Evolutionary conservation across 1,284 basidiomycete species (phyloP).

Genomic region (Butyriboletus appendiculatus): DNA sequence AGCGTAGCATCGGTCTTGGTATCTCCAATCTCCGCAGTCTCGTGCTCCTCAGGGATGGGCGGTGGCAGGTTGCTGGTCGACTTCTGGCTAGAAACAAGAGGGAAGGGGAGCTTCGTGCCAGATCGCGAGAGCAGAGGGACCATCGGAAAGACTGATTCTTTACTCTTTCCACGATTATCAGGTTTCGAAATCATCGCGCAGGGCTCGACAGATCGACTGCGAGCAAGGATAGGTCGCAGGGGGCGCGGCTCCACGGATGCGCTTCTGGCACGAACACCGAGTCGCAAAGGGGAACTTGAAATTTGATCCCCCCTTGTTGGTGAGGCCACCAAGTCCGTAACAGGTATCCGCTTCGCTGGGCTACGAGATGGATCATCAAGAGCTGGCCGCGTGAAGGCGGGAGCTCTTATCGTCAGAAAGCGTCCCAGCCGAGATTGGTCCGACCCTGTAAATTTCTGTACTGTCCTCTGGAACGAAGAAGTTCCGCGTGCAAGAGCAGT

Average conservation of each 20-base stretch:
- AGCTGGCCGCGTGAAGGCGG: constrained; percentile 38
- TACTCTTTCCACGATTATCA: constrained; percentile 13
- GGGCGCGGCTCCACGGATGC: constrained; percentile 27
- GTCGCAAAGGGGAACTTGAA: constrained; percentile 24
- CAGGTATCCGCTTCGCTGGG: constrained; percentile 58
- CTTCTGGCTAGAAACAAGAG: constrained; percentile 35
- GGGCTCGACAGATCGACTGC: constrained; percentile 36
- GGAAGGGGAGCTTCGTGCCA: constrained; percentile 44
- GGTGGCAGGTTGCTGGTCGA: constrained; percentile 20
- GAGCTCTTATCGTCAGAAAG: constrained; percentile 17
- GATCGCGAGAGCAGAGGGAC: constrained; percentile 20
- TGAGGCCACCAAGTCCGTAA: constrained; percentile 36
- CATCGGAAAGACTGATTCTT: constrained; percentile 25
- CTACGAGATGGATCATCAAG: constrained; percentile 44
- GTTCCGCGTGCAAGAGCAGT: constrained; percentile 50
- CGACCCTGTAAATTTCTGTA: constrained; percentile 23
- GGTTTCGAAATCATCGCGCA: constrained; percentile 7
- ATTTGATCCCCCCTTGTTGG: constrained; percentile 24
- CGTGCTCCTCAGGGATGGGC: constrained; percentile 35
- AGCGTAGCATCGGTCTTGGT: neutral
- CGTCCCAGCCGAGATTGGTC: constrained; percentile 13
- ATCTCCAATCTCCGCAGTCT: constrained; percentile 6
- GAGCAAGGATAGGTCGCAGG: constrained; percentile 6
- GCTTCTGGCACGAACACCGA: constrained; percentile 27
- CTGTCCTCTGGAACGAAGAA: constrained; percentile 48